Evolutionary conservation across 2,329 filamentous ascomycete species (phyloP), one percentile per base, ranked within the genome.

Genomic region (Pseudogymnoascus sp.): DNA sequence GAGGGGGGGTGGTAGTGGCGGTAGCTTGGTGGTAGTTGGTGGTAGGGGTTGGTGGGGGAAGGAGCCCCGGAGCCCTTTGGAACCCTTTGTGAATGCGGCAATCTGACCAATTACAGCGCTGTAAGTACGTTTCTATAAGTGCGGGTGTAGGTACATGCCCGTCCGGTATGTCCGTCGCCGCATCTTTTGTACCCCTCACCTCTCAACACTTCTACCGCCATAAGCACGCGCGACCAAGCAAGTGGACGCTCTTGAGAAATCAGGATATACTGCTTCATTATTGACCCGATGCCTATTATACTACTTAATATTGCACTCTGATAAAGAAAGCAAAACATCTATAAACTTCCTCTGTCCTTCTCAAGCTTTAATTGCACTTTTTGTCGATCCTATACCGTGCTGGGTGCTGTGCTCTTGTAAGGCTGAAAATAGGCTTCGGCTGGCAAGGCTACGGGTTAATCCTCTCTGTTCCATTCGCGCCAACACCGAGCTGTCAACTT

Each of bases 351-450:
- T 16, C 14, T 29, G 7, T 16, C 23, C 3, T 16, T 6, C 12
- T 57, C 47, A 57, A 18, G 14, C 26, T 57, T 34, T n/a, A 57
- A 18, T 29, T 57, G n/a, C 47, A n/a, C 6, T 11, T 34, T 57
- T 57, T 31, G 26, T 34, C 26, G 47, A 57, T 34, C 47, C 8
- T 31, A 12, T 31, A 10, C 14, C 10, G n/a, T 12, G 12, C 8
- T 57, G 26, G 26, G n/a, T 51, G 23, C 47, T 57, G 47, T 57
- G 47, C 26, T 57, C 26, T 57, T 34, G 26, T 57, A 57, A 57
- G 47, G 47, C 47, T 57, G 47, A 57, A 57, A 57, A 57, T 57
- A 31, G 47, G n/a, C n/a, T 54, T 54, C 47, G 26, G 26, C n/a
- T 54, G 47, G n/a, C 47, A 11, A 54, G 47, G 47, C 47, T 54